These are phyloP conservation scores for Achlya hypogyna DNA, from an alignment of 352 stramenopile genomes.

Conservation along the genomic window DNA sequence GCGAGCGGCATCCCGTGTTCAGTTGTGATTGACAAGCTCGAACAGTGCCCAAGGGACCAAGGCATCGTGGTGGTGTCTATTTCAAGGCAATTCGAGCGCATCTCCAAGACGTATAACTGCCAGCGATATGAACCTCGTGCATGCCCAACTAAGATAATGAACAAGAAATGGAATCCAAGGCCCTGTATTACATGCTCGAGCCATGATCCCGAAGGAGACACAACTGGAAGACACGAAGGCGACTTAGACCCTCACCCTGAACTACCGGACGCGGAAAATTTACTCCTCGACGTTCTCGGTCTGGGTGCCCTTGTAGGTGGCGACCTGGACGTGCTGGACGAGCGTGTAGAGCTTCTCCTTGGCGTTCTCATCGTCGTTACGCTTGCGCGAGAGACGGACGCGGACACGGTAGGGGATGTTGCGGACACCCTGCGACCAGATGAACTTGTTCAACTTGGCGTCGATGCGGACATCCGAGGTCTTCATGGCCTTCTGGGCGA, in stretches of 20 bases:
- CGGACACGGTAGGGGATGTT: constrained; percentile 97
- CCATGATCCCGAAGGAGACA: neutral
- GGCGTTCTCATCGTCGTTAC: constrained; percentile 98
- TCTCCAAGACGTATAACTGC: no score
- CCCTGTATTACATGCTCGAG: neutral
- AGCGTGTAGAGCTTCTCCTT: constrained; percentile 99
- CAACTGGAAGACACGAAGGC: neutral
- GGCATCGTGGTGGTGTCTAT: no score
- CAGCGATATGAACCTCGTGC: no score
- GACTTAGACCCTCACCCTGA: constrained; percentile 12
- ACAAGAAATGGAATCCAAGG: neutral
- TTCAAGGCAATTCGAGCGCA: no score
- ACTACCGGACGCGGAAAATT: constrained; percentile 22
- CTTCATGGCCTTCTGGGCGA: constrained; percentile 95
- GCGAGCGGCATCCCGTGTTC: no score
- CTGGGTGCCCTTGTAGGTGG: constrained; percentile 93
- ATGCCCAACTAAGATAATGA: no score
- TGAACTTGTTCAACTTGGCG: constrained; percentile 95
- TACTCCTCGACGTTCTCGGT: constrained; percentile 94
- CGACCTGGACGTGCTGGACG: constrained; percentile 95
- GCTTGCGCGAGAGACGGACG: constrained; percentile 95
- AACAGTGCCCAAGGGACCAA: no score
- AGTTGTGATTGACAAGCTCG: no score
- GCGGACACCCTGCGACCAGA: constrained; percentile 96
- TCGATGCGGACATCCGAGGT: constrained; percentile 96